Base-by-base conservation (phyloP, 116 monocot genomes). In the Posidonia oceanica region DNA sequence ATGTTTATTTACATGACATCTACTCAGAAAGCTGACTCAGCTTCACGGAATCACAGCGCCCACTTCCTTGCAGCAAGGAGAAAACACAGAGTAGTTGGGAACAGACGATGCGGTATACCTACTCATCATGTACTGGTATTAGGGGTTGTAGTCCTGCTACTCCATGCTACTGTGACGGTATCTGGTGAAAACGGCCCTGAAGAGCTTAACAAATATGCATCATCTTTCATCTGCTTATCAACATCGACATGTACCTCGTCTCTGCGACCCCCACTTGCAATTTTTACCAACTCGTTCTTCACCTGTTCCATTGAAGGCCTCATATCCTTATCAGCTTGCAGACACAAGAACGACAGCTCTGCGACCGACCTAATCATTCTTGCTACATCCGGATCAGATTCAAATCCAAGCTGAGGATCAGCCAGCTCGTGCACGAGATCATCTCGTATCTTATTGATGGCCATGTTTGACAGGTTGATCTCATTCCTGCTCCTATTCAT, bases 401-500 rank as follows among this genome's bases (percentile, higher is more conserved):
- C 59, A 57, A 62, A 89, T 36, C 86, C 85, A 38, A 94, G 74
- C 1, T 11, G n/a, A 3, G 81, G 77, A 67, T 94, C 94, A 14
- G 80, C 87, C 22, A 94, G 65, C 59, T 83, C 75, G 4, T 80
- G 77, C 38, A 94, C 14, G 18, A 78, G 56, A 20, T 77, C 70
- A 0, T 48, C 81, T 16, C 85, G 77, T 52, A 94, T 89, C 83
- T 38, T 87, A 52, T 52, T 65, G 3, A 85, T 64, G 1, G 87
- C 89, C 89, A 94, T 81, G 76, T 39, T 79, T 5, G 87, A 79
- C 68, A 94, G 63, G 71, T 89, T 94, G 66, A 94, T 87, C 71
- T 94, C 89, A 15, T 69, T 39, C 20, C 89, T 70, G 36, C 42
- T 7, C 66, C 94, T 52, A 11, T 40, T 72, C 10, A 89, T 70